Base-by-base conservation (phyloP, 176 grass and related monocot genomes). In the Triticum timopheevii region DNA sequence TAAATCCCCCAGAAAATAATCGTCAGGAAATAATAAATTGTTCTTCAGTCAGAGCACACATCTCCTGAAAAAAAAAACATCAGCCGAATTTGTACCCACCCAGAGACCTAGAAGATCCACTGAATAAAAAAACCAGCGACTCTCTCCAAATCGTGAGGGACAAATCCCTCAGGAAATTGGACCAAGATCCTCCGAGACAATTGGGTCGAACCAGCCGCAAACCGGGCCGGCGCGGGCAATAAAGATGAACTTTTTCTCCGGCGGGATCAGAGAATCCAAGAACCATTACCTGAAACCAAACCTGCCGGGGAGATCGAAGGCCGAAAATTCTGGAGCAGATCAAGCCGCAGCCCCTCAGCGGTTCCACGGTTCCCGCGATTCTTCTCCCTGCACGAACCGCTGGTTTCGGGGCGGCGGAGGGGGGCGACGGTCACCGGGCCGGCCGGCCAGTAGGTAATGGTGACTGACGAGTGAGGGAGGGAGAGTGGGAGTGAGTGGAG, bases 401-500 rank as follows among this genome's bases (percentile, higher is more conserved):
- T 2, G 67, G 25, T 36, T 31, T 15, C 27, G 56, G 61, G 20
- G 4, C 40, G 52, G 17, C 15, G 45, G 71, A 70, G 35, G 52
- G 35, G 49, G 22, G 65, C 70, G 79, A 63, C 19, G 88, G 79
- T 71, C 76, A 56, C 58, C 49, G 69, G 69, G 71, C 47, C 27
- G 88, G 70, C 34, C 71, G 40, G 77, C 76, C 59, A 77, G 87
- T 85, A 80, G 84, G 90, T 94, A 85, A 82, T 80, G 90, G 36
- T 10, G 61, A 25, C 2, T 4, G n/a, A 23, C 5, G 73, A 77
- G 45, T 49, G 74, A 56, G 40, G 2, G 52, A 54, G 49, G 49
- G 16, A 5, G 47, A 73, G 72, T 75, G 72, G 47, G 73, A 52
- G 45, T 52, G 45, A 76, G 73, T 76, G 50, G 50, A 54, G 73